phyloP scores from a whole-genome alignment of 306 rosid species.

The Pterocarpus santalinus region DNA sequence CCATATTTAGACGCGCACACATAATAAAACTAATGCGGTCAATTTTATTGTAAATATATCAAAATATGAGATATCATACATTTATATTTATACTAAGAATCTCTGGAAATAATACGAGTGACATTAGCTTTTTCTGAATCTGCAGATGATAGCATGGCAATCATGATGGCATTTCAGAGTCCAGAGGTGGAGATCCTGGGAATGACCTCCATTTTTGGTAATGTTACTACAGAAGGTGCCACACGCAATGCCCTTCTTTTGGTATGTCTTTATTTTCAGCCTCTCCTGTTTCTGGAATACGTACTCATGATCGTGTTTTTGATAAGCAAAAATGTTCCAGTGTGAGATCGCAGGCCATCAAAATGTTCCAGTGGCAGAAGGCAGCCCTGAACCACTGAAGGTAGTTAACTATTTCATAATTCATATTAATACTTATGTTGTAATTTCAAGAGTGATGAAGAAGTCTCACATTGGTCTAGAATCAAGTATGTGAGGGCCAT shows the following conservation, averaged over 20 bases:
- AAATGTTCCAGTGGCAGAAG: constrained; percentile 85
- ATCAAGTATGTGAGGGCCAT: too few relatives aligned
- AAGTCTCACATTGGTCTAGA: too few relatives aligned
- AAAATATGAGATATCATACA: too few relatives aligned
- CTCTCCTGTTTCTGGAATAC: constrained; percentile 17
- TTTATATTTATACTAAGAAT: too few relatives aligned
- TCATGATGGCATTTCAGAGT: constrained; percentile 87
- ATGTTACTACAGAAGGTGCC: constrained; percentile 71
- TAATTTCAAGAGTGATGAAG: too few relatives aligned
- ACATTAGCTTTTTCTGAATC: constrained; percentile 18
- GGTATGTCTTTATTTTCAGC: constrained; percentile 63
- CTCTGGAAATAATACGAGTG: too few relatives aligned
- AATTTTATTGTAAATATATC: too few relatives aligned
- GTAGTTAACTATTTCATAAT: constrained; percentile 47
- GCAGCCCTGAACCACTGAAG: constrained; percentile 83
- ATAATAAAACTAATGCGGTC: too few relatives aligned
- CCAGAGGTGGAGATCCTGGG: constrained; percentile 82
- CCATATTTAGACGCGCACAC: too few relatives aligned
- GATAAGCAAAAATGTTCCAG: constrained; percentile 75
- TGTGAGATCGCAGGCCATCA: constrained; percentile 96
- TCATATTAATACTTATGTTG: neutral
- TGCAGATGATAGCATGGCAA: constrained; percentile 89
- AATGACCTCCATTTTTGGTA: constrained; percentile 83
- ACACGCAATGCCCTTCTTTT: constrained; percentile 87
- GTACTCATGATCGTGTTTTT: constrained; percentile 24